phyloP scores from a whole-genome alignment of 495 filamentous ascomycete species.

The Mytilinidion resinicola region DNA sequence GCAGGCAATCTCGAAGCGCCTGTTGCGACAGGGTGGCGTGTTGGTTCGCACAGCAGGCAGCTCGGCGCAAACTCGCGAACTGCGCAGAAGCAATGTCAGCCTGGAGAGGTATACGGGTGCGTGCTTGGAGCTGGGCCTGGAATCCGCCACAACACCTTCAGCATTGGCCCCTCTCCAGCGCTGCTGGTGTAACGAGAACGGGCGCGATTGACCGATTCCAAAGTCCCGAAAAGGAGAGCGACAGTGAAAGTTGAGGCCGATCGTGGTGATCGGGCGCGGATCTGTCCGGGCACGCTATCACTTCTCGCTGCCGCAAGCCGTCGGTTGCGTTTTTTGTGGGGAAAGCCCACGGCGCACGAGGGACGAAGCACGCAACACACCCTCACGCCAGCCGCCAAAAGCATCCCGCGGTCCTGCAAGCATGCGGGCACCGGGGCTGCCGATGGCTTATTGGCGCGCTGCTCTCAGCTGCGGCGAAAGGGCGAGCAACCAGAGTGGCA shows the following conservation, averaged over 20 bases:
- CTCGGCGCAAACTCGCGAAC: too few relatives aligned
- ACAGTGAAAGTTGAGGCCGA: neutral
- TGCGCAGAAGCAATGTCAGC: neutral
- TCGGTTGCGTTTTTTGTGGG: constrained; percentile 1
- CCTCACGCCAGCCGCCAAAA: neutral
- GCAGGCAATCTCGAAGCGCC: neutral
- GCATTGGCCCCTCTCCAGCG: neutral
- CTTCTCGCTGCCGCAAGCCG: neutral
- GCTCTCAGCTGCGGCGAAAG: neutral
- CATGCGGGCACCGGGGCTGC: neutral
- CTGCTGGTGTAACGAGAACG: neutral
- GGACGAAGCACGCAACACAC: neutral
- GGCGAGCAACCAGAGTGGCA: neutral
- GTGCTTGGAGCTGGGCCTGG: neutral
- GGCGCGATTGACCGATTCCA: neutral
- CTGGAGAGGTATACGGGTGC: neutral
- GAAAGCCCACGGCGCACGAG: too few relatives aligned
- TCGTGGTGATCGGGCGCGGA: neutral
- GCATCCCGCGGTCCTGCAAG: neutral
- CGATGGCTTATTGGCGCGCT: constrained; percentile 1
- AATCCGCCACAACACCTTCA: neutral
- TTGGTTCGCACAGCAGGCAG: too few relatives aligned
- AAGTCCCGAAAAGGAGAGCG: neutral
- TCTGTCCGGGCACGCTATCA: neutral
- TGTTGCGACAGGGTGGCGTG: neutral